A percentile compares a stretch with the other conserved stretches of the same genome.
These are phyloP conservation scores for Hirschioporus abietinus DNA, from an alignment of 768 basidiomycete species.

Conservation along the genomic window DNA sequence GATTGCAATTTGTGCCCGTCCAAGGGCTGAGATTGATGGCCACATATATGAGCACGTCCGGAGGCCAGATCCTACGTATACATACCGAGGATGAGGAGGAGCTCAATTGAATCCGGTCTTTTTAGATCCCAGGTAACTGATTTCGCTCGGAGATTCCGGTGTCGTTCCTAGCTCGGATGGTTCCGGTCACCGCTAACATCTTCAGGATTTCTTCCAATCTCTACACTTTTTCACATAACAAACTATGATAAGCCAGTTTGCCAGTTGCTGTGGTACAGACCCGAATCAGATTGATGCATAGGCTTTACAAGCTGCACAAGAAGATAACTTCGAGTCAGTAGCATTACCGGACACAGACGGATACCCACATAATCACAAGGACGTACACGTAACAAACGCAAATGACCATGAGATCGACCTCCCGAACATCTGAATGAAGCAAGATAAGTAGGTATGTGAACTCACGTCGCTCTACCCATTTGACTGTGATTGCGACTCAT, in stretches of 20 bases:
- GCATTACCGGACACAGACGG: too few relatives aligned
- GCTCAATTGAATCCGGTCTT: neutral
- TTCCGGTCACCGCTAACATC: neutral
- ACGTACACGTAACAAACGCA: too few relatives aligned
- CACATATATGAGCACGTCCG: neutral
- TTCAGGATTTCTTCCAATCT: neutral
- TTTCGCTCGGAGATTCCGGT: neutral
- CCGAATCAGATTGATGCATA: neutral
- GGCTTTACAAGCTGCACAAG: neutral
- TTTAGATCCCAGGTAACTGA: neutral
- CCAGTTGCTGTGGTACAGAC: neutral
- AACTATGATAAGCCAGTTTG: neutral
- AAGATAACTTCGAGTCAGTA: neutral
- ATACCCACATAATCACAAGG: neutral
- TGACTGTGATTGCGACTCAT: neutral
- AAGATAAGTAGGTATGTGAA: too few relatives aligned
- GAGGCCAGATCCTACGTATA: neutral
- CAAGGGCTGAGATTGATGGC: neutral
- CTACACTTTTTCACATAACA: neutral
- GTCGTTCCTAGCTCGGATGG: neutral
- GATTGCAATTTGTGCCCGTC: neutral
- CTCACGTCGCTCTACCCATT: neutral
- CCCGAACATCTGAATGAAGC: too few relatives aligned
- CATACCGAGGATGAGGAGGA: neutral
- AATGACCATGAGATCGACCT: too few relatives aligned